Base-by-base conservation (phyloP, 768 basidiomycete genomes). In the Leccinum boreale region DNA sequence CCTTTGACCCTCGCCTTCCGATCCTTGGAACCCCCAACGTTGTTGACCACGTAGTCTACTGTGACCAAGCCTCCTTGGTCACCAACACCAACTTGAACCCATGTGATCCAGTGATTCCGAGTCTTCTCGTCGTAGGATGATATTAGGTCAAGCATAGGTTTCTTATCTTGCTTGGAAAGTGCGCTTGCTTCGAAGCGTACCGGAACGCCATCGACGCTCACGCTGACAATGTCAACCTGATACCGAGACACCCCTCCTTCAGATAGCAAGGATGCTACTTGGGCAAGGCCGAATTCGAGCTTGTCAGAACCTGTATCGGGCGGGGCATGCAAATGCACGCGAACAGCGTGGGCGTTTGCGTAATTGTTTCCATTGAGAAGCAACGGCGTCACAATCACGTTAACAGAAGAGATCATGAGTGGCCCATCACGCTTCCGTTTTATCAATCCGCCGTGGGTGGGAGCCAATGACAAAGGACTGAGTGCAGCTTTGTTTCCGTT, bases 271-370 rank as follows among this genome's bases (percentile, higher is more conserved):
- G 70, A 58, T 51, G 67, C 39, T n/a, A 71, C 71, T 53, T 80
- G 75, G 2, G 84, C 84, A 51, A 92, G 74, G 26, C 88, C 89
- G 64, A 92, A 90, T 68, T 90, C 89, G 19, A 92, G 74, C 84
- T 83, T 88, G 52, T 86, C 87, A n/a, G 82, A 80, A 55, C 82
- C 82, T n/a, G 75, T 66, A 33, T 85, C 79, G 14, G 77, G 71
- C 19, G 86, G 87, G 9, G 82, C 81, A 45, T 82, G 81, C 24
- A 90, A 69, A 53, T 61, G 71, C 19, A 88, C 62, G 24, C 81
- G 79, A 49, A 90, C 87, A 19, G 81, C 85, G 62, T 90, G 88
- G 35, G 78, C 77, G 36, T 75, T 70, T 11, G 80, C 77, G 21
- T 75, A 64, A 5, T 58, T 53, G 21, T 46, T 53, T 29, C 54